Evolutionary conservation across 495 filamentous ascomycete species (phyloP), one percentile per base, ranked within the genome.

Genomic region (Chaetomium fimeti): DNA sequence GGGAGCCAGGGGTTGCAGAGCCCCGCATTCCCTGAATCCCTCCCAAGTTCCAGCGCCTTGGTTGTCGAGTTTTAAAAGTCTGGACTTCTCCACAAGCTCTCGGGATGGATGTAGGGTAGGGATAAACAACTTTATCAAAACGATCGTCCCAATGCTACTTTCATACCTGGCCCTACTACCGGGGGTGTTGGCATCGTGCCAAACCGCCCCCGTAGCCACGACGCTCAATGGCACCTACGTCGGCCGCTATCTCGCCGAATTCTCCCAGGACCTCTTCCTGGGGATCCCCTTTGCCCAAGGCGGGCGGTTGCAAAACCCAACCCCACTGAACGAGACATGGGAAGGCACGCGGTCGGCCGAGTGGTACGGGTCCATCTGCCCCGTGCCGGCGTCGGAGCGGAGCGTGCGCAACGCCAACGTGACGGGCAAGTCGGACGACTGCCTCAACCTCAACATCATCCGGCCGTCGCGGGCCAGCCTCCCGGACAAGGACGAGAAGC

Each of bases 371-470:
- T 5, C 4, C 22, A 27, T 52, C 48, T 52, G 48, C 13, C 22
- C 51, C 8, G 16, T 13, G 27, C 51, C 51, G 48, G 24, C 51
- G 27, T 32, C 51, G 12, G 4, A n/a, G 1, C 29, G 13, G 0
- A 7, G 22, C 25, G 18, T 52, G 12, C 25, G 25, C 49, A 52
- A 52, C 28, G 27, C 51, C 27, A 54, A 54, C 51, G 51, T 29
- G 24, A 29, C 57, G 24, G 42, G 53, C 32, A 20, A 27, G 29
- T 29, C 27, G 3, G 64, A 66, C 36, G 64, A 61, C 28, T 66
- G 64, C 24, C 58, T 66, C 9, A 57, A 53, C n/a, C 51, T 66
- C 24, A 60, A 66, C 29, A 54, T 66, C 24, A 42, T 49, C 42
- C 51, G 49, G 12, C 12, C 64, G 2, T 29, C 27, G 51, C 20